Conservation (phyloP, 2,329 filamentous ascomycete genomes). For the Beauveria scarabaeidicola region DNA sequence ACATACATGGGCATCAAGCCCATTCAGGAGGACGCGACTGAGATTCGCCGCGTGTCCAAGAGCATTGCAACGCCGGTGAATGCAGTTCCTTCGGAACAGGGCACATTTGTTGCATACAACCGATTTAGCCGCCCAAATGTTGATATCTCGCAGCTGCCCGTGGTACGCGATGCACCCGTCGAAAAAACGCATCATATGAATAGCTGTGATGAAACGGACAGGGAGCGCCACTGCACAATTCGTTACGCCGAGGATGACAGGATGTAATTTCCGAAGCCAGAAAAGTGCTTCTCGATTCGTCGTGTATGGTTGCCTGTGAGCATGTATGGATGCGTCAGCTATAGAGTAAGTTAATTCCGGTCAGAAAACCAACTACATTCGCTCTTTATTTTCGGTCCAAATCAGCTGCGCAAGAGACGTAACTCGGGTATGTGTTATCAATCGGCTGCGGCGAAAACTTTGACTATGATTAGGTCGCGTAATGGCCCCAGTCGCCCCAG, state of each 20-base stretch:
- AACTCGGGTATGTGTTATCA: not conserved
- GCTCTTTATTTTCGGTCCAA: not conserved
- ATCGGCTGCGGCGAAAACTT: not conserved
- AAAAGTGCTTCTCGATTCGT: not conserved
- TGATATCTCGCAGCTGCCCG: not conserved
- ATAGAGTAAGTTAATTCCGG: not conserved
- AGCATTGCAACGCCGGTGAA: conserved; percentile 29
- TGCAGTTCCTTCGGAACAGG: conserved; percentile 27
- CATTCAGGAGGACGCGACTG: conserved; percentile 33
- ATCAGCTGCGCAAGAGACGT: not conserved
- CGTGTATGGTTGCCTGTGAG: not conserved
- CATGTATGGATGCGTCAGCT: not conserved
- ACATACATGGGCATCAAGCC: conserved; percentile 29
- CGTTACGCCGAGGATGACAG: conserved; percentile 1
- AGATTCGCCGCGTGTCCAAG: conserved; percentile 29
- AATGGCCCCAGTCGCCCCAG: conserved; percentile 39
- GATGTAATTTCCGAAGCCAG: not conserved
- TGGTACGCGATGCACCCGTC: not conserved
- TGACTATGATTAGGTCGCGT: conserved; percentile 18
- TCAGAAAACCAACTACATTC: conserved; percentile 6
- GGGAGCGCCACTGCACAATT: not conserved
- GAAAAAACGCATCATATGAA: not conserved
- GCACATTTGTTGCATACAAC: conserved; percentile 38
- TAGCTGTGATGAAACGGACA: not conserved
- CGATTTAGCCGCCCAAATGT: conserved; percentile 35